phyloP scores from a whole-genome alignment of 768 basidiomycete genomes.

The Termitomyces heimii region DNA sequence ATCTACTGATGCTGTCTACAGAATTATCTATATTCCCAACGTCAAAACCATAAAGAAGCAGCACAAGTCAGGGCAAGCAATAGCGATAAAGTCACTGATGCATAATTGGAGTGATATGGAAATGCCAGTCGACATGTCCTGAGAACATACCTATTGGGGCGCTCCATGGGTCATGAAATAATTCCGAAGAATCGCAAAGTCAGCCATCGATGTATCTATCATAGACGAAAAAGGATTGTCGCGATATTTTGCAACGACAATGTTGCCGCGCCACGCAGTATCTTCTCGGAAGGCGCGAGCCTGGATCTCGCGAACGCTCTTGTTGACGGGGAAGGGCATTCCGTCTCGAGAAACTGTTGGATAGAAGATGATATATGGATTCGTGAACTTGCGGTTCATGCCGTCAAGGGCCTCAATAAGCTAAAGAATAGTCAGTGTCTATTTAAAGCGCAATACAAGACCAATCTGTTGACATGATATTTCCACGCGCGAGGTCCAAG shows the following conservation, averaged over 20 bases:
- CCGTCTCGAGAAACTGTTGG: slow-evolving; percentile 71
- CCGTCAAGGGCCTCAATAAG: slow-evolving; percentile 70
- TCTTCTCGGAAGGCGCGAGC: slow-evolving; percentile 54
- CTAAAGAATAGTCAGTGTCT: slow-evolving; percentile 27
- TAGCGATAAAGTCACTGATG: not conserved
- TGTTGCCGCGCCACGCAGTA: slow-evolving; percentile 73
- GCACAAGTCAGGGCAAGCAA: not conserved
- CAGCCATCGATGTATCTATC: slow-evolving; percentile 76
- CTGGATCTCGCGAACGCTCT: slow-evolving; percentile 70
- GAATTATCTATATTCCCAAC: not conserved
- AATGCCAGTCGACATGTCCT: not conserved
- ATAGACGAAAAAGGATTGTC: slow-evolving; percentile 51
- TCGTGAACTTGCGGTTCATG: slow-evolving; percentile 73
- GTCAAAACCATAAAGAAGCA: not conserved
- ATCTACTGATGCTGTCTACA: not conserved
- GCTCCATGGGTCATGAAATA: slow-evolving; percentile 65
- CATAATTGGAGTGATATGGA: not conserved
- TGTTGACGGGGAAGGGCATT: slow-evolving; percentile 79
- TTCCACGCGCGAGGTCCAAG: slow-evolving; percentile 65
- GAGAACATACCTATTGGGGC: slow-evolving; percentile 32
- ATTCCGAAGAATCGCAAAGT: slow-evolving; percentile 78
- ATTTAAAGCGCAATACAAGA: not conserved
- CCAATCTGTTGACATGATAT: slow-evolving; percentile 44
- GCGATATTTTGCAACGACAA: slow-evolving; percentile 68
- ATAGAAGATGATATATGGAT: slow-evolving; percentile 80